Conservation (phyloP, 345 rosid species). For the Stellera chamaejasme region DNA sequence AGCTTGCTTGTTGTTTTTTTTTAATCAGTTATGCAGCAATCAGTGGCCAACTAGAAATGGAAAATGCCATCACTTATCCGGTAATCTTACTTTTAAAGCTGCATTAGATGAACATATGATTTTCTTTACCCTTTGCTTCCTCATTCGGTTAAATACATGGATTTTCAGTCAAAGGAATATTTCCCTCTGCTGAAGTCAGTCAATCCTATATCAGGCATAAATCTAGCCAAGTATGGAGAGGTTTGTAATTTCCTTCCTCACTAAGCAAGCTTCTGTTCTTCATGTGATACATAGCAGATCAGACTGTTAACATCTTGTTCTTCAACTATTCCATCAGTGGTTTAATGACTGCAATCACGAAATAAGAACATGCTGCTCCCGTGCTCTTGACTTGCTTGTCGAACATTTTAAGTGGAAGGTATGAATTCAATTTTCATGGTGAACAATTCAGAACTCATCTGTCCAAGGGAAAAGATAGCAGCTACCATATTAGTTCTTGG, state of each 20-base stretch:
- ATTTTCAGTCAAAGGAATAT: conserved; percentile 32
- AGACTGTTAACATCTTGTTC: conserved; percentile 1
- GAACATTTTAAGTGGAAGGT: conserved; percentile 54
- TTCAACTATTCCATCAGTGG: conserved; percentile 45
- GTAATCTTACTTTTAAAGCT: conserved; percentile 16
- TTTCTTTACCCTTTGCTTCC: neutral
- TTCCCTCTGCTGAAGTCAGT: conserved; percentile 37
- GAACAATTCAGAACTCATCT: no score
- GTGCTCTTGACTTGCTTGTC: conserved; percentile 29
- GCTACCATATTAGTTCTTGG: no score
- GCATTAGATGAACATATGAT: neutral
- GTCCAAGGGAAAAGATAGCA: no score
- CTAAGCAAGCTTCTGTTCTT: neutral
- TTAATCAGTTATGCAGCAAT: conserved; percentile 58
- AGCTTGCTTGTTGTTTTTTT: neutral
- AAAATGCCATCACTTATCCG: conserved; percentile 11
- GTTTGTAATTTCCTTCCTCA: conserved; percentile 19
- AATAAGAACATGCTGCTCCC: conserved; percentile 39
- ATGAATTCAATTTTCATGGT: neutral
- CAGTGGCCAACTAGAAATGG: conserved; percentile 30
- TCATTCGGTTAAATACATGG: neutral
- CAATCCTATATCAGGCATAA: conserved; percentile 25
- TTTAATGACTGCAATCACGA: conserved; percentile 55
- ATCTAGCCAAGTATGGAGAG: conserved; percentile 54
- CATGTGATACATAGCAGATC: neutral